Percentiles rank a stretch among this genome's conserved stretches.
These are phyloP conservation scores for Purshia tridentata DNA, from an alignment of 306 rosid species.

Conservation along the genomic window DNA sequence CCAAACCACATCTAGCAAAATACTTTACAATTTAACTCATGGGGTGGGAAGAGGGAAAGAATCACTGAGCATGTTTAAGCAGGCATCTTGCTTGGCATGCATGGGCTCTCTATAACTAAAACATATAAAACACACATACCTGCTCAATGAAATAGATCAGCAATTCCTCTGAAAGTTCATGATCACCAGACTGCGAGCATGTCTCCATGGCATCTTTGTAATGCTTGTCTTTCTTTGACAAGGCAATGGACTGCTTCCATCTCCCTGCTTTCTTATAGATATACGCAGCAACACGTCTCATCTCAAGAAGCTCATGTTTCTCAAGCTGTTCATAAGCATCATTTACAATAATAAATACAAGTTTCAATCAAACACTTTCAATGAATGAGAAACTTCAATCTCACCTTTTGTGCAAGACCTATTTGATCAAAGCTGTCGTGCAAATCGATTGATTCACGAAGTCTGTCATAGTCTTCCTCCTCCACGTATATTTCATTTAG, in stretches of 20 bases:
- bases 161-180: conserved; percentile 91
- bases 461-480: conserved; percentile 97
- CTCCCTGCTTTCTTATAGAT: conserved; percentile 93
- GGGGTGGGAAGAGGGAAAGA: background rate
- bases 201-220: conserved; percentile 99
- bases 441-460: conserved; percentile 89
- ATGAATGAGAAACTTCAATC: conserved; percentile 6
- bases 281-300: conserved; percentile 97
- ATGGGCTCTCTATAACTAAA: background rate
- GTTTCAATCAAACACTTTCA: background rate
- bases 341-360: conserved; percentile 1
- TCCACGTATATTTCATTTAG: conserved; percentile 89
- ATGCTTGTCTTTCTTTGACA: conserved; percentile 96
- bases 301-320: conserved; percentile 96
- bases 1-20: background rate
- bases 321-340: conserved; percentile 60
- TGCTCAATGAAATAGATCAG: conserved; percentile 90
- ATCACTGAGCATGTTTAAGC: background rate
- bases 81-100: background rate
- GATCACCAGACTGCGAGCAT: conserved; percentile 95
- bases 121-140: conserved; percentile 38
- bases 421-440: conserved; percentile 96
- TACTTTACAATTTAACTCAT: background rate
- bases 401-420: conserved; percentile 97
- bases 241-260: conserved; percentile 97